phyloP scores from a whole-genome alignment of 768 basidiomycete species.

The Gautieria morchelliformis region DNA sequence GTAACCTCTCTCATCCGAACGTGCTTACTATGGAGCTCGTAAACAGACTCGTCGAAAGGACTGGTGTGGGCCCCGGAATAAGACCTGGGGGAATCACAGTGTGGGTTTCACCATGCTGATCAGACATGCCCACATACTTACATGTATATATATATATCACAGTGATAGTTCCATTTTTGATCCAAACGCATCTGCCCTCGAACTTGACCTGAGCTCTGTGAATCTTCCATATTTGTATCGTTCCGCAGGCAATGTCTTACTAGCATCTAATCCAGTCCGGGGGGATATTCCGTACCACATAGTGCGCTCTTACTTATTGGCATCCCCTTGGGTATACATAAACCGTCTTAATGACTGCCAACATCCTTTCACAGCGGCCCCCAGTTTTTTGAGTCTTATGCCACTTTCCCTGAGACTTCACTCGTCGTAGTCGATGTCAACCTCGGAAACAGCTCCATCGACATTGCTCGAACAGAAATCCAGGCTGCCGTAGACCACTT shows the following conservation, averaged over 20 bases:
- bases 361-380: conserved; percentile 15
- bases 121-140: background rate
- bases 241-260: background rate
- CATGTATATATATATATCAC: background rate
- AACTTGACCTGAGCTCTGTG: conserved; percentile 17
- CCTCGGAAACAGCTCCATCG: conserved; percentile 21
- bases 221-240: background rate
- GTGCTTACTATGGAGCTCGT: conserved; percentile 18
- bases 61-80: conserved; percentile 19
- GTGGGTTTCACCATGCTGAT: conserved; percentile 3
- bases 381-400: conserved; percentile 18
- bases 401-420: conserved; percentile 17
- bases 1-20: conserved; percentile 21
- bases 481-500: conserved; percentile 16
- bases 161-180: conserved; percentile 20
- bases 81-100: conserved; percentile 24
- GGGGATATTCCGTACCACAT: conserved; percentile 22
- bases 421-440: conserved; percentile 20
- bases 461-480: conserved; percentile 18
- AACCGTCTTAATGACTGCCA: background rate
- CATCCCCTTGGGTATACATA: background rate
- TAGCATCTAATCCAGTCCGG: conserved; percentile 12
- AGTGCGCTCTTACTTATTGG: conserved; percentile 14
- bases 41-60: conserved; percentile 17
- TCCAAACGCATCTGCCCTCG: conserved; percentile 14